Base-by-base conservation (phyloP, 148 eudicot genomes). In the Amaranthus hypochondriacus region DNA sequence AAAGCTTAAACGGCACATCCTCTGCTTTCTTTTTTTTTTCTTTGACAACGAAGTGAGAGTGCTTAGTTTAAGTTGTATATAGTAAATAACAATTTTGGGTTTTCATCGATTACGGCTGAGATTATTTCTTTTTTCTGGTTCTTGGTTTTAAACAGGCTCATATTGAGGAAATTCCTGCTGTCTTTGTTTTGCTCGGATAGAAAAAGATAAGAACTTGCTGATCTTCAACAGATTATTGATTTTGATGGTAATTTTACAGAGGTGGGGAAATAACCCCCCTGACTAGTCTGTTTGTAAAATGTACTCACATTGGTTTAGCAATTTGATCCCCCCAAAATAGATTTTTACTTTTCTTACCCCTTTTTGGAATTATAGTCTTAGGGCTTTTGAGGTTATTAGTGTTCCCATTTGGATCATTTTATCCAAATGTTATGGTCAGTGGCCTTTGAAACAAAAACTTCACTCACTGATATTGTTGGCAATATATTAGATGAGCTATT, bases 201-300 rank as follows among this genome's bases (percentile, higher is more conserved):
- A 46, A 58, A 5, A 59, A 56, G 39, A 57, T 11, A 71, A 58
- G 62, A 48, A 18, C 50, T 48, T 58, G 68, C 62, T 67, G 48
- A 58, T 66, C 63, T 9, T 13, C 60, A 6, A 11, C 49, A 46
- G 51, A 48, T 59, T 52, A n/a, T 52, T 53, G 13, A 73, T 62
- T 21, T 7, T 51, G 46, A 3, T 39, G 62, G 14, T 12, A 50
- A 13, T 39, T 62, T 8, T 47, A 11, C 43, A 66, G 71, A 15
- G 44, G 39, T 56, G 13, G 62, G 55, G 70, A 47, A 75, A 4
- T 28, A 56, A 61, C 51, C 70, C 77, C 18, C 48, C 39, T 55
- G 56, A 48, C 46, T 7, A 66, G 12, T 65, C 18, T 9, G 68
- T 62, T 42, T 73, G 56, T 75, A 68, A 58, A 75, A 48, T 56